Percentiles rank a stretch among this genome's conserved stretches.
phyloP scores from a whole-genome alignment of 106 monocot genomes.

The Chionographis japonica region DNA sequence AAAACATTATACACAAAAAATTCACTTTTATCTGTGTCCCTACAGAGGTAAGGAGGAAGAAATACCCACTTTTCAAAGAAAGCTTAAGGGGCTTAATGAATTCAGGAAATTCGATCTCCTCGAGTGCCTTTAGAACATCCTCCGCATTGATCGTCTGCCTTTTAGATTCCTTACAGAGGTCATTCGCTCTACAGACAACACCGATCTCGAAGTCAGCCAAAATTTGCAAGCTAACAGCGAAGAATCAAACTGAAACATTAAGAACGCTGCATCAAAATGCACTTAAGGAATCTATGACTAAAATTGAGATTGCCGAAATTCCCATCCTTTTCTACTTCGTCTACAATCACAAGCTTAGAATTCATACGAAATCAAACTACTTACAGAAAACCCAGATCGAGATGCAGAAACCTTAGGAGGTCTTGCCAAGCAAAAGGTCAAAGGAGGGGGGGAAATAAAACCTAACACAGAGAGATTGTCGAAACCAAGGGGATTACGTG shows the following conservation, averaged over 20 bases:
- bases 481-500: slow-evolving; percentile 36
- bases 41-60: neutral
- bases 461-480: neutral
- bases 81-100: slow-evolving; percentile 69
- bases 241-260: no score
- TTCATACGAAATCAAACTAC: no score
- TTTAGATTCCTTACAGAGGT: slow-evolving; percentile 91
- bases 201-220: neutral
- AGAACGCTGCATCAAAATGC: neutral
- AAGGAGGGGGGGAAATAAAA: neutral
- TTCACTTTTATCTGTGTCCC: no score
- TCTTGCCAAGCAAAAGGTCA: no score
- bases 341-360: no score
- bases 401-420: no score
- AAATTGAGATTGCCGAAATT: no score
- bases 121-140: slow-evolving; percentile 85
- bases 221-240: neutral
- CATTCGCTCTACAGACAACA: slow-evolving; percentile 70
- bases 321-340: no score
- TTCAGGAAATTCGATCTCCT: slow-evolving; percentile 91
- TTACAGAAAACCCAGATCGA: no score
- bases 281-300: no score
- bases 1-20: no score
- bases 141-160: slow-evolving; percentile 95
- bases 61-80: slow-evolving; percentile 56